Evolutionary conservation across 805 yeast genomes (phyloP), one percentile per base, ranked within the genome.

Genomic region (Candida xyloterini): DNA sequence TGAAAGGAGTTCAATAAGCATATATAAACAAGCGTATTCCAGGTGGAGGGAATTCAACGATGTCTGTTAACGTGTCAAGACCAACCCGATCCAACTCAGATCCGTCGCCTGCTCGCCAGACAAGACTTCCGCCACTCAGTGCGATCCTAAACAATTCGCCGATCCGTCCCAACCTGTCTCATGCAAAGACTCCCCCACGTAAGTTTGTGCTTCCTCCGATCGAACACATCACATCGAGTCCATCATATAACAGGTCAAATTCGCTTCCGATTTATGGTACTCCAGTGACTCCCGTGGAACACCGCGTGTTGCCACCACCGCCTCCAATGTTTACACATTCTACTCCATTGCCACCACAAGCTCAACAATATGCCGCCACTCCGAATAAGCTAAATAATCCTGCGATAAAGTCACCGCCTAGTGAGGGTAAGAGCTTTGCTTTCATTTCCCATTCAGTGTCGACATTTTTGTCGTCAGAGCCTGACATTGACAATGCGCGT

Each of bases 361-460:
- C 43, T n/a, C 43, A 36, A 9, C 41, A 33, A n/a, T 24, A 10
- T 16, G 29, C 27, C 36, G 24, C 29, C 18, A 40, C 47, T 29
- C 44, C 35, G 21, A 29, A 13, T 22, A 41, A 33, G 29, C 36
- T 15, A 27, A 44, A 44, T 37, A 30, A 30, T 9, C 20, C 40
- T 10, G 36, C 44, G 7, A 30, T 32, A 7, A 42, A 44, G 14
- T 39, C 52, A n/a, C 52, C 57, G 14, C 42, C 50, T 9, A 48
- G 52, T 10, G 57, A 51, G 27, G 52, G 50, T 26, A 70, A 69
- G 48, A 59, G 73, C 14, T 85, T 81, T 65, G 97, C 97, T 13
- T 91, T 91, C 64, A 91, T 91, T 49, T 81, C 95, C 15, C 98
- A 91, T 63, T 87, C 96, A 7, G 95, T 89, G 21, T 80, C 88